phyloP scores from a whole-genome alignment of 176 grass and related monocot genomes.

The Tillandsia leiboldiana region DNA sequence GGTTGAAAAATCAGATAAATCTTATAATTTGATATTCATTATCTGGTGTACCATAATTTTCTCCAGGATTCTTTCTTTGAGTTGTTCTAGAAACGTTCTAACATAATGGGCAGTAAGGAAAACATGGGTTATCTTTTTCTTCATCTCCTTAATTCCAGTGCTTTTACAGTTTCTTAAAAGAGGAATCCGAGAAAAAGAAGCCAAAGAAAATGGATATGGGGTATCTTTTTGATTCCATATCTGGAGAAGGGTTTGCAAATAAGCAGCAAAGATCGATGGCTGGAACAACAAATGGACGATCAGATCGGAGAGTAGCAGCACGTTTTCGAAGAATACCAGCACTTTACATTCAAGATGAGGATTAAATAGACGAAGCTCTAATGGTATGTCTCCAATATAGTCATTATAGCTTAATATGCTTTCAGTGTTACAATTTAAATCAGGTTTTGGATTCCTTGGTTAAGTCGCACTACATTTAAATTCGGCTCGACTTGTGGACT shows the following conservation, averaged over 20 bases:
- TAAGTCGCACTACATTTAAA: no score
- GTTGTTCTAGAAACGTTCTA: no score
- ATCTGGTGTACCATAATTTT: no score
- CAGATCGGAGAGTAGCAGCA: conserved; percentile 20
- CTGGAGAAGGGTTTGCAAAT: conserved; percentile 26
- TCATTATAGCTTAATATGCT: no score
- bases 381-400: neutral
- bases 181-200: conserved; percentile 64
- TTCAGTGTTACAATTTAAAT: no score
- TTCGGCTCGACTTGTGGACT: no score
- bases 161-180: conserved; percentile 49
- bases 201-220: conserved; percentile 61
- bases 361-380: conserved; percentile 20
- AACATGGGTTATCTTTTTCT: no score
- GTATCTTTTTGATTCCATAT: conserved; percentile 52
- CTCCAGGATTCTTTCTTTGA: no score
- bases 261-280: conserved; percentile 48
- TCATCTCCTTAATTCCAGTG: neutral
- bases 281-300: conserved; percentile 22
- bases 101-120: no score
- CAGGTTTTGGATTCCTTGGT: no score
- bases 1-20: no score
- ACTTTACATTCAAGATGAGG: conserved; percentile 48
- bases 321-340: conserved; percentile 65
- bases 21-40: no score